A percentile compares a stretch with the other conserved stretches of the same genome.
phyloP scores from a whole-genome alignment of 257 asterid genomes.

The Cinchona pubescens region DNA sequence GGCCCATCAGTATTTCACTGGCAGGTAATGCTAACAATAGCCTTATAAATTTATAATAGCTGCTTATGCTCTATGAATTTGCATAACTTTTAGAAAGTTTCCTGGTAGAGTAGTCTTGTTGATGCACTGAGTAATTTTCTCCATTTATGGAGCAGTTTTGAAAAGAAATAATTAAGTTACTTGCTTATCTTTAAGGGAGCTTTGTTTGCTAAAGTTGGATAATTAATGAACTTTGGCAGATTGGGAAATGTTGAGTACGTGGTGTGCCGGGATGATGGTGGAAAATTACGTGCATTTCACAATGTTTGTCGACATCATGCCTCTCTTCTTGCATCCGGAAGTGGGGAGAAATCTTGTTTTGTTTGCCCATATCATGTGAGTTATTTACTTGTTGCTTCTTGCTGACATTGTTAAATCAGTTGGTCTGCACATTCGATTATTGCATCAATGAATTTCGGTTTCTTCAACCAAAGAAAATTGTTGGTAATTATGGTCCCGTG shows the following conservation, averaged over 20 bases:
- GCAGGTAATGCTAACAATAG: conserved; percentile 49
- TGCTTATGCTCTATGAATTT: background rate
- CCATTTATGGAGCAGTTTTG: background rate
- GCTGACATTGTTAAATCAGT: background rate
- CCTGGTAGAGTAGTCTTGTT: background rate
- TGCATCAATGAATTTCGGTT: background rate
- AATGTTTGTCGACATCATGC: conserved; percentile 96
- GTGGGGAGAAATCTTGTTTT: conserved; percentile 68
- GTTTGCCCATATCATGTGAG: conserved; percentile 96
- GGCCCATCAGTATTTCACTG: conserved; percentile 66
- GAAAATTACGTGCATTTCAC: conserved; percentile 66
- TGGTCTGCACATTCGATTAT: background rate
- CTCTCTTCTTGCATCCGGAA: conserved; percentile 65
- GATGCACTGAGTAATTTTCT: background rate
- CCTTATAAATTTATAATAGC: background rate
- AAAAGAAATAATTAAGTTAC: background rate
- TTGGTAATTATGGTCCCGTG: background rate
- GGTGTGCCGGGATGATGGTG: conserved; percentile 67
- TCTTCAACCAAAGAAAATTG: background rate
- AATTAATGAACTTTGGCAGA: conserved; percentile 40
- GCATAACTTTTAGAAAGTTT: too few relatives aligned
- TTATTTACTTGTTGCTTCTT: conserved; percentile 19
- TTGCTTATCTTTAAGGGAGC: background rate
- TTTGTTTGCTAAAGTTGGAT: conserved; percentile 17
- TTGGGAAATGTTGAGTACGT: conserved; percentile 77